A percentile compares a stretch with the other conserved stretches of the same genome.
Conservation (phyloP, 1,284 basidiomycete genomes). For the Cryptococcus maquisensis region DNA sequence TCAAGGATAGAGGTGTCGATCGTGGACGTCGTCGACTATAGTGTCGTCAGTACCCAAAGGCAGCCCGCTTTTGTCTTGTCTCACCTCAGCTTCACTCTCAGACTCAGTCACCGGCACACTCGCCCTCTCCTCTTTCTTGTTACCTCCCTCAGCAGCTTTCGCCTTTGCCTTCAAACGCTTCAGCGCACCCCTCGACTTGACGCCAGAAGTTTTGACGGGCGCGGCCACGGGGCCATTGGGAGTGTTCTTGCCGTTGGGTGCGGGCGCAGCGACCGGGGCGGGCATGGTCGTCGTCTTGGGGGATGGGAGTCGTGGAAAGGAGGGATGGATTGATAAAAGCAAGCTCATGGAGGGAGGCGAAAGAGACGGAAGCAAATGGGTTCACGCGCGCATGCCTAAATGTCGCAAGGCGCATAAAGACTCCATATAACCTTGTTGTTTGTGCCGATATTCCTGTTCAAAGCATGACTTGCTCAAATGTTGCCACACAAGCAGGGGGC, state of each 20-base stretch:
- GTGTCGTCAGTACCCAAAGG: not conserved
- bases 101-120: slow-evolving; percentile 31
- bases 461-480: too few species aligned
- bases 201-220: slow-evolving; percentile 26
- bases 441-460: not conserved
- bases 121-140: slow-evolving; percentile 7
- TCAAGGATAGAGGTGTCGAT: slow-evolving; percentile 25
- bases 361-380: slow-evolving; percentile 1
- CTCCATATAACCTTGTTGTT: not conserved
- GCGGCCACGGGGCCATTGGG: slow-evolving; percentile 21
- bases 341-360: not conserved
- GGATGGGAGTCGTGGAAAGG: not conserved
- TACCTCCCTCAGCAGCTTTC: slow-evolving; percentile 16
- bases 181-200: slow-evolving; percentile 40
- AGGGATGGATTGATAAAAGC: not conserved
- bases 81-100: slow-evolving; percentile 38
- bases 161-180: slow-evolving; percentile 46
- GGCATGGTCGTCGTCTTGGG: not conserved
- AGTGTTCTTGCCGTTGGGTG: slow-evolving; percentile 16
- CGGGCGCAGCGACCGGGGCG: slow-evolving; percentile 6
- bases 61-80: not conserved
- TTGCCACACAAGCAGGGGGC: too few species aligned
- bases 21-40: slow-evolving; percentile 21
- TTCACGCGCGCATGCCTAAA: slow-evolving; percentile 2
- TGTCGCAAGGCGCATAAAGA: not conserved